These are phyloP conservation scores for Stephanodiscus triporus DNA, from an alignment of 108 stramenopile species.

Conservation along the genomic window DNA sequence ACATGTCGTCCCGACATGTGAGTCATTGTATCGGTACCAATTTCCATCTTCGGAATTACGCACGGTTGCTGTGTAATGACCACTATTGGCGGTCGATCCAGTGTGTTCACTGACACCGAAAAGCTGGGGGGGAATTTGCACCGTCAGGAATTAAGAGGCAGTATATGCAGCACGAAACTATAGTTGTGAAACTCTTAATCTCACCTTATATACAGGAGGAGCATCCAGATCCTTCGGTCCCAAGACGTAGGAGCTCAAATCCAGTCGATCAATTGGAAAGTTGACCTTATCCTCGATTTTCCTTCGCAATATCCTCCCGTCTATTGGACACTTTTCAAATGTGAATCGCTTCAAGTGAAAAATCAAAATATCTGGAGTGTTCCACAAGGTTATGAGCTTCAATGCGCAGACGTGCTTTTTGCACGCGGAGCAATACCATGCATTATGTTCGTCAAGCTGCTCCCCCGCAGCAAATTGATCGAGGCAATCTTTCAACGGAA, in stretches of 20 bases:
- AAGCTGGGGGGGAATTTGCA: conserved; percentile 30
- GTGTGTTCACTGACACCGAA: conserved; percentile 85
- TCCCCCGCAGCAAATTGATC: conserved; percentile 83
- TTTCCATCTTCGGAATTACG: conserved; percentile 76
- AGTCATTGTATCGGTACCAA: conserved; percentile 86
- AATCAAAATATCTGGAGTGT: conserved; percentile 79
- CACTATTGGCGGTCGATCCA: conserved; percentile 78
- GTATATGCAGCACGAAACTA: not conserved
- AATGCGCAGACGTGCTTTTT: conserved; percentile 83
- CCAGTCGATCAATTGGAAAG: conserved; percentile 76
- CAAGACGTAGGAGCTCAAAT: conserved; percentile 67
- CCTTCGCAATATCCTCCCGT: conserved; percentile 64
- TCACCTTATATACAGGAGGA: conserved; percentile 80
- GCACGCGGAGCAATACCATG: conserved; percentile 84
- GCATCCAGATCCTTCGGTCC: conserved; percentile 74
- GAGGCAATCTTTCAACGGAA: conserved; percentile 71
- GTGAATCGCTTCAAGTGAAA: conserved; percentile 83
- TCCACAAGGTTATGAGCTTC: conserved; percentile 85
- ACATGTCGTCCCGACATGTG: conserved; percentile 73
- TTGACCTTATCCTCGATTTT: conserved; percentile 78
- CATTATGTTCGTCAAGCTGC: conserved; percentile 83
- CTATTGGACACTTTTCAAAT: conserved; percentile 65
- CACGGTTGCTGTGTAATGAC: conserved; percentile 89
- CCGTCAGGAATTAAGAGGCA: not conserved
- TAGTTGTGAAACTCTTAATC: not conserved